A percentile compares a stretch with the other conserved stretches of the same genome.
Conservation (phyloP, 352 stramenopile species). For the Phytophthora foliorum region DNA sequence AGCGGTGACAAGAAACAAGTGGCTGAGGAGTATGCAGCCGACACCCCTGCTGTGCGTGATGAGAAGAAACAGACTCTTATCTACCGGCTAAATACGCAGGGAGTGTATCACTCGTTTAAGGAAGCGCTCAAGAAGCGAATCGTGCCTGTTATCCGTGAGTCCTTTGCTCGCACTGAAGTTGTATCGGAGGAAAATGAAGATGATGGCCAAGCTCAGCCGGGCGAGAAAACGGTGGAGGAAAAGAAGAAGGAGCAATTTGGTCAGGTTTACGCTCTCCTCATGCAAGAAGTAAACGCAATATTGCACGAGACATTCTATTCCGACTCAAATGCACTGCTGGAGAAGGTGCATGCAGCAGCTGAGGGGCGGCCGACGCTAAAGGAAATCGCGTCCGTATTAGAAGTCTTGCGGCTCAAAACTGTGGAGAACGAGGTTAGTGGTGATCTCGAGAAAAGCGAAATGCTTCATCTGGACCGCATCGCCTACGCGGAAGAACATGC, state of each 20-base stretch:
- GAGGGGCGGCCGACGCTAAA: constrained; percentile 34
- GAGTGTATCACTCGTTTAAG: constrained; percentile 85
- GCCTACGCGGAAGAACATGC: constrained; percentile 59
- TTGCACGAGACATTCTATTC: constrained; percentile 70
- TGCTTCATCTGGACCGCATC: constrained; percentile 73
- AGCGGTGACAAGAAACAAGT: constrained; percentile 21
- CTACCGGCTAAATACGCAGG: constrained; percentile 81
- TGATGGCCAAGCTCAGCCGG: constrained; percentile 1
- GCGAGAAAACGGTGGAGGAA: constrained; percentile 27
- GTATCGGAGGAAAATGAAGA: constrained; percentile 28
- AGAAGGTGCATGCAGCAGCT: constrained; percentile 34
- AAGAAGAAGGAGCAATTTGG: constrained; percentile 74
- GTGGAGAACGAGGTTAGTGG: constrained; percentile 80
- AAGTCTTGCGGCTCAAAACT: constrained; percentile 57
- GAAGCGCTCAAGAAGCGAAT: constrained; percentile 86
- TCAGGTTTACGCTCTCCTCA: constrained; percentile 72
- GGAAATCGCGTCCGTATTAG: constrained; percentile 39
- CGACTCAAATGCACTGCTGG: constrained; percentile 42
- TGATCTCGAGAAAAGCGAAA: constrained; percentile 70
- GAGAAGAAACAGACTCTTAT: constrained; percentile 81
- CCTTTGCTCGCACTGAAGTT: constrained; percentile 45
- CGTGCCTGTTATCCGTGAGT: constrained; percentile 75
- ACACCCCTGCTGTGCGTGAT: constrained; percentile 46
- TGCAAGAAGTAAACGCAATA: constrained; percentile 81
- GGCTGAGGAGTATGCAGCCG: constrained; percentile 14